Evolutionary conservation across 768 basidiomycete genomes (phyloP).

Genomic region (Russula virescens): DNA sequence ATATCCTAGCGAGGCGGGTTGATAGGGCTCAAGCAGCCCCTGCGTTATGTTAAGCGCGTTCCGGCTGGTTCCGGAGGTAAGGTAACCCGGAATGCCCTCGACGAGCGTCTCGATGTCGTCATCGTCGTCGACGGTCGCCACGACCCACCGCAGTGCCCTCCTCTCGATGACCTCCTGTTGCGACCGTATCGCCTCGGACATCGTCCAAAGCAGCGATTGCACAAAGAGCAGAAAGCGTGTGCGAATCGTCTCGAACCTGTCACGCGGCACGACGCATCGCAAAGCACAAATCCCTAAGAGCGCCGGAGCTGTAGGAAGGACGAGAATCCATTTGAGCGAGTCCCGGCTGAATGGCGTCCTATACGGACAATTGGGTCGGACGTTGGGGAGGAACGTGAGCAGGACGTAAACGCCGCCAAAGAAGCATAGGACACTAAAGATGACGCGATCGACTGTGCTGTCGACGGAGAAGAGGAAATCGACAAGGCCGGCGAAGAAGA

Average conservation of each 20-base stretch:
- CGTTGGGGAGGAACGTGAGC: conserved; percentile 6
- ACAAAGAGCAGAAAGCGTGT: not conserved
- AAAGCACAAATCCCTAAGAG: not conserved
- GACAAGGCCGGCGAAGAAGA: conserved; percentile 11
- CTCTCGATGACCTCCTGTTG: not conserved
- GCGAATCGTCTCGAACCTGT: not conserved
- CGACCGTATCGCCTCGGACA: not conserved
- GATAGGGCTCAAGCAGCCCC: not conserved
- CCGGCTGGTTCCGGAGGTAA: not conserved
- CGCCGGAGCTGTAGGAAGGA: not conserved
- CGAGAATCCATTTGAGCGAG: conserved; percentile 4
- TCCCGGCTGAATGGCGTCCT: conserved; percentile 10
- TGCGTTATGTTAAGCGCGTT: not conserved
- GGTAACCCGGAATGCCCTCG: conserved; percentile 15
- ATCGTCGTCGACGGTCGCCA: conserved; percentile 6
- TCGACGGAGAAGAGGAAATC: conserved; percentile 16
- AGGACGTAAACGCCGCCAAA: not conserved
- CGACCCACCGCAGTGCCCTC: conserved; percentile 5
- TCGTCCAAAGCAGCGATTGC: not conserved
- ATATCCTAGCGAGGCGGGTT: not conserved
- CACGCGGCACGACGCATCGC: not conserved
- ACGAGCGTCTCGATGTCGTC: conserved; percentile 11
- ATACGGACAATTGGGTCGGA: conserved; percentile 9
- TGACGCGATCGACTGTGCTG: not conserved
- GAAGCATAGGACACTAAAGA: not conserved